Conservation (phyloP, 2,329 filamentous ascomycete species). For the Sclerotinia spermophila region DNA sequence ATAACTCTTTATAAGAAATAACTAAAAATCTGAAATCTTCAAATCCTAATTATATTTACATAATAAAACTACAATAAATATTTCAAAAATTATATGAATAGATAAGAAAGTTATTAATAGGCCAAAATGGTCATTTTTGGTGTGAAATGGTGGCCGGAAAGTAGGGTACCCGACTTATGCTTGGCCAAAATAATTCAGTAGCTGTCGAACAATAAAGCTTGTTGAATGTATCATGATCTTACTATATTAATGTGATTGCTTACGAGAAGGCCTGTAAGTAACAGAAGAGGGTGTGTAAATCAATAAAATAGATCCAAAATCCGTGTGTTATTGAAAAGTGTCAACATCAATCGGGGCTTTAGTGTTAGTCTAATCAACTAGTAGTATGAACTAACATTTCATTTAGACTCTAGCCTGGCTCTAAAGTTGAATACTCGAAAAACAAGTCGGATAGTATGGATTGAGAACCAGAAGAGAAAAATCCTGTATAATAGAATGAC, state of each 20-base stretch:
- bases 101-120: no score
- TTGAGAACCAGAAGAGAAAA: no score
- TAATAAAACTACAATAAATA: no score
- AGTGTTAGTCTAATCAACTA: background rate
- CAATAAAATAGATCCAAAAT: background rate
- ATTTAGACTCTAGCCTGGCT: background rate
- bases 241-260: background rate
- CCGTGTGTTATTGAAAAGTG: background rate
- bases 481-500: no score
- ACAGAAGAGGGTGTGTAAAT: background rate
- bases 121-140: no score
- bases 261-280: background rate
- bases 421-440: background rate
- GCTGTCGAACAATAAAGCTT: background rate
- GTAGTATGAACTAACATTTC: background rate
- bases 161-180: no score
- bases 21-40: no score
- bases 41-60: no score
- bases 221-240: background rate
- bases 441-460: background rate
- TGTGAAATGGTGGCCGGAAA: no score
- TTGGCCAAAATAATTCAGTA: background rate
- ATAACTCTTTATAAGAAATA: no score
- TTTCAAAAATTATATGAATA: no score
- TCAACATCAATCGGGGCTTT: accelerated